Percentiles rank a stretch among this genome's conserved stretches.
Evolutionary conservation across 1,284 basidiomycete species (phyloP).

Genomic region (Boletellus deceptivus): DNA sequence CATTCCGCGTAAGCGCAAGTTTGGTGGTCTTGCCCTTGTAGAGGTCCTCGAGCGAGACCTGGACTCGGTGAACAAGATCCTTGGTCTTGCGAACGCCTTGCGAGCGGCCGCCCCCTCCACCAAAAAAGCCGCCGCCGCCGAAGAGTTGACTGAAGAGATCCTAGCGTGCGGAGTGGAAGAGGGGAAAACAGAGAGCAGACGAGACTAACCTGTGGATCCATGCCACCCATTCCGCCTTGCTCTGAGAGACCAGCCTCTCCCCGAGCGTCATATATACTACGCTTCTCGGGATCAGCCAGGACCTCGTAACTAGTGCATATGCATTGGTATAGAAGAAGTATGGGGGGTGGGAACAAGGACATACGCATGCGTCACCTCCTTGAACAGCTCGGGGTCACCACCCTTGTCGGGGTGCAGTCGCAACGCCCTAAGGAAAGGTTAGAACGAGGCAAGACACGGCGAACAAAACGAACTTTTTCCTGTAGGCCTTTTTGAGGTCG

Average conservation of each 20-base stretch:
- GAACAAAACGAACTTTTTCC: conserved; percentile 69
- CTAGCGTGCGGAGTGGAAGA: conserved; percentile 38
- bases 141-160: conserved; percentile 99
- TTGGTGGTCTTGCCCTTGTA: conserved; percentile 99
- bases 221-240: conserved; percentile 88
- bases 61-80: conserved; percentile 96
- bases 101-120: conserved; percentile 60
- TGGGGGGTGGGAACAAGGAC: conserved; percentile 43
- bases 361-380: conserved; percentile 95
- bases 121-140: conserved; percentile 52
- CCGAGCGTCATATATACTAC: conserved; percentile 84
- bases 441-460: conserved; percentile 1
- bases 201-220: conserved; percentile 83
- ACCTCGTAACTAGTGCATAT: conserved; percentile 76
- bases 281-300: conserved; percentile 87
- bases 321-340: conserved; percentile 6
- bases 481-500: conserved; percentile 93
- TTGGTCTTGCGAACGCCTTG: conserved; percentile 95
- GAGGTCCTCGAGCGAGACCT: conserved; percentile 95
- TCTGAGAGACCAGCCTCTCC: conserved; percentile 93
- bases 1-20: conserved; percentile 93
- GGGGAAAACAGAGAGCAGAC: conserved; percentile 2
- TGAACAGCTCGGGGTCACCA: conserved; percentile 96
- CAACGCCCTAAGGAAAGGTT: conserved; percentile 62
- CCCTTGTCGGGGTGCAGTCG: conserved; percentile 95